Conservation (phyloP, 768 basidiomycete species). For the Auriscalpium microsporum region DNA sequence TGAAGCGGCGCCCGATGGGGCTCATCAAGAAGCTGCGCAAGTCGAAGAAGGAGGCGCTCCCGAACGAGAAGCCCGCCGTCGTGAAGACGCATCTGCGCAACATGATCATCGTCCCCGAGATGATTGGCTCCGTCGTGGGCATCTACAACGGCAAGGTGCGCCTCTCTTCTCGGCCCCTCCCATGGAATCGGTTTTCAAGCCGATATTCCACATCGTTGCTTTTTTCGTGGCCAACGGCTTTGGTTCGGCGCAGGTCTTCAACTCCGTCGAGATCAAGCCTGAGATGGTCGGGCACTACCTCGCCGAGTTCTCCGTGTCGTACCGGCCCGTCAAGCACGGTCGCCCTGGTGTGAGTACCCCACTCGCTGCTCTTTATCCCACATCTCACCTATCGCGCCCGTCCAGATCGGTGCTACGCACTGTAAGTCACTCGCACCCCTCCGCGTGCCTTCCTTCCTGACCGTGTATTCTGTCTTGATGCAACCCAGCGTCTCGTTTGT, state of each 20-base stretch:
- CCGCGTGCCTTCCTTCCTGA: not conserved
- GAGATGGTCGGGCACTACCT: constrained; percentile 99
- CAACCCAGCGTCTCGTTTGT: constrained; percentile 65
- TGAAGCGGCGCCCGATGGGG: constrained; percentile 97
- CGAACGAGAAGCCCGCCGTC: constrained; percentile 97
- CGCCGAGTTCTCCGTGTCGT: constrained; percentile 93
- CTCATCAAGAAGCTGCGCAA: constrained; percentile 99
- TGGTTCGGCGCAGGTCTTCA: constrained; percentile 55
- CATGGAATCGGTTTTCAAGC: not conserved
- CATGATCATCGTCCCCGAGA: constrained; percentile 99
- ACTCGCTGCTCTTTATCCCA: not conserved
- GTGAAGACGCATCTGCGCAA: constrained; percentile 99
- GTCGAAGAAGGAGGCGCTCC: constrained; percentile 98
- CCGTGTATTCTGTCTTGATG: constrained; percentile 4
- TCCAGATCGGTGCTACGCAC: constrained; percentile 83
- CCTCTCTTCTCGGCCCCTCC: not conserved
- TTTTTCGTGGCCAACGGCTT: not conserved
- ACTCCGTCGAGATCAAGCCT: constrained; percentile 98
- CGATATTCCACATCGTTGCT: not conserved
- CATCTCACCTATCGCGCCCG: constrained; percentile 1
- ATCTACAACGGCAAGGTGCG: constrained; percentile 96
- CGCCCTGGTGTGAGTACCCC: constrained; percentile 82
- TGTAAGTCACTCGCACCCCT: constrained; percentile 41
- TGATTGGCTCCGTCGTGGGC: constrained; percentile 97
- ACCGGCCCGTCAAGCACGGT: constrained; percentile 99